phyloP scores from a whole-genome alignment of 2,329 filamentous ascomycete species.

The Elsinoe necatrix region DNA sequence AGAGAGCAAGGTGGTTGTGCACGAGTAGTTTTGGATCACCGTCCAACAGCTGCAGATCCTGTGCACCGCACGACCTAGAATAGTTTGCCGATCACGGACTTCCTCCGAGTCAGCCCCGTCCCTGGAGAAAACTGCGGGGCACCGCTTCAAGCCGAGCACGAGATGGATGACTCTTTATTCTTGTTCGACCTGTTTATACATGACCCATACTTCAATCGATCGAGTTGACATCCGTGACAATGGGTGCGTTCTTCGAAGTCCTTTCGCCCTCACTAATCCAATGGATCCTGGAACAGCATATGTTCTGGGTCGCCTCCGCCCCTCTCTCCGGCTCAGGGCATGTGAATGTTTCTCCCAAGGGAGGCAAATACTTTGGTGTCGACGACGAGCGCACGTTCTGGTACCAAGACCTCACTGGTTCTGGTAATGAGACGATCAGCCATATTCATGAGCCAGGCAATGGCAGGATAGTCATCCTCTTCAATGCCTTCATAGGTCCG shows the following conservation, averaged over 20 bases:
- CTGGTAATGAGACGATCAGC: slow-evolving; percentile 65
- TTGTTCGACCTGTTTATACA: not conserved
- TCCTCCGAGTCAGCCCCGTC: not conserved
- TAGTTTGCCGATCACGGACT: not conserved
- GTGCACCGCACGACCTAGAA: not conserved
- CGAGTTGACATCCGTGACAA: slow-evolving; percentile 24
- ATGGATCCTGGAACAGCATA: slow-evolving; percentile 59
- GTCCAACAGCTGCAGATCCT: not conserved
- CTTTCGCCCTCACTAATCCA: slow-evolving; percentile 48
- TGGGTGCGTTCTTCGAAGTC: slow-evolving; percentile 52
- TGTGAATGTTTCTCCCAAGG: slow-evolving; percentile 71
- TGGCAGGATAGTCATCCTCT: slow-evolving; percentile 36
- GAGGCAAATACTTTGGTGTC: slow-evolving; percentile 55
- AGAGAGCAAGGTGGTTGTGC: slow-evolving; percentile 7
- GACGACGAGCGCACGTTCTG: slow-evolving; percentile 51
- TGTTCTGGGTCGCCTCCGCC: slow-evolving; percentile 70
- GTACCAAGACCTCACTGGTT: slow-evolving; percentile 68
- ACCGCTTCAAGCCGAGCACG: not conserved
- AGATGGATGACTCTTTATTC: not conserved
- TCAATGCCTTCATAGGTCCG: slow-evolving; percentile 36
- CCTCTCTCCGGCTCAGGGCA: slow-evolving; percentile 55
- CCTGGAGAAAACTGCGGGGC: not conserved
- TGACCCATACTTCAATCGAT: not conserved
- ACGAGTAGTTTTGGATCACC: not conserved
- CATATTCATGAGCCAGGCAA: slow-evolving; percentile 66